Base-by-base conservation (phyloP, 768 basidiomycete genomes). In the Basidioascus undulatus region DNA sequence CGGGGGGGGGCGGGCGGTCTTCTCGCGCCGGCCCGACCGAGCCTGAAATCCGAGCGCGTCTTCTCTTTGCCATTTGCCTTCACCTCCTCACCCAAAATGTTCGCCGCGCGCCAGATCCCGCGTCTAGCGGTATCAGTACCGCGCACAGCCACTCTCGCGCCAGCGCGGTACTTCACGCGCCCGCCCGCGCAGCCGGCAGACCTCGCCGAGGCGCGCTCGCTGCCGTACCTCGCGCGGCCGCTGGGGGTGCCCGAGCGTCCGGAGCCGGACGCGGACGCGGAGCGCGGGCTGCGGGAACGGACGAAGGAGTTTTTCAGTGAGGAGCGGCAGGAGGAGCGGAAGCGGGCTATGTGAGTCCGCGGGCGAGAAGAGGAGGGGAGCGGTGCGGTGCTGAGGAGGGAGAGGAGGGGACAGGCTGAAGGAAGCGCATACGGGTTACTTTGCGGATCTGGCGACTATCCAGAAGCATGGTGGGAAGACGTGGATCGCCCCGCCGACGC, bases 401-500 rank as follows among this genome's bases (percentile, higher is more conserved):
- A 15, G 25, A 37, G 6, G 12, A 37, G 15, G 34, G 20, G 47
- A 2, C 48, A 76, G 74, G 31, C 61, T 74, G 44, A 65, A 70
- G 44, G 67, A 73, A 53, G 70, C 65, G 0, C 67, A 71, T 11
- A 77, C 74, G 52, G 83, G 84, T 0, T 89, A 94, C 59, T 94
- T 82, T 52, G 67, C 77, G 39, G 89, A 94, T 55, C 64, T 74
- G 31, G 78, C 80, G 51, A 72, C 74, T 54, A 76, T 80, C 2
- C 63, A 76, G 38, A 66, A 66, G 32, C 70, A 83, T 49, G 86
- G 83, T 13, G 89, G 89, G 13, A 96, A 96, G 61, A 76, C 78
- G 8, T 96, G 83, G 84, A 70, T 84, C 39, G 86, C 84, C 10
- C 87, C 86, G 1, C 72, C 68, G 18, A 76, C 79, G 18, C 64